Percentiles rank a stretch among this genome's conserved stretches.
phyloP scores from a whole-genome alignment of 2,329 filamentous ascomycete genomes.

The Epichloe baconii region DNA sequence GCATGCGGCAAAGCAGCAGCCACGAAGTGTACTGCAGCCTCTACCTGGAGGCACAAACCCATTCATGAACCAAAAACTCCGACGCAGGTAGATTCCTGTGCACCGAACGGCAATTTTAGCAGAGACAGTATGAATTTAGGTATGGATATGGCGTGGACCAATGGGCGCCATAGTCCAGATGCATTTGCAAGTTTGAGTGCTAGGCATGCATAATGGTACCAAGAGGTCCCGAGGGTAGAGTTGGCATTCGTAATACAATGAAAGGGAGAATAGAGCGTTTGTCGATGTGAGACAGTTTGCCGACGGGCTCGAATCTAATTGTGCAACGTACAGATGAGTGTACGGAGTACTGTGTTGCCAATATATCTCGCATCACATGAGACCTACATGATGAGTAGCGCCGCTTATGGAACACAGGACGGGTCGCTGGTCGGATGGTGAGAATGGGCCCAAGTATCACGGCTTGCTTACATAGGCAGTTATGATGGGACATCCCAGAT shows the following conservation, averaged over 20 bases:
- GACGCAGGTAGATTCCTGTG: conserved; percentile 29
- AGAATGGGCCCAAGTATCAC: neutral
- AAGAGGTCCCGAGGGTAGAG: neutral
- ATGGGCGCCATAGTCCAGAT: conserved; percentile 65
- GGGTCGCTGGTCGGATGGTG: neutral
- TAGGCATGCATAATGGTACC: conserved; percentile 29
- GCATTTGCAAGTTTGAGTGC: conserved; percentile 67
- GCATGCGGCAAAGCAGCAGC: conserved; percentile 13
- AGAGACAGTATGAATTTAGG: conserved; percentile 60
- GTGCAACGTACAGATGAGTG: no score
- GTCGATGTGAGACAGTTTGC: neutral
- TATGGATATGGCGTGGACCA: conserved; percentile 50
- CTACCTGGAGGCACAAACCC: conserved; percentile 42
- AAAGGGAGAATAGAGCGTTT: neutral
- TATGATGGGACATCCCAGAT: no score
- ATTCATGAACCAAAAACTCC: conserved; percentile 29
- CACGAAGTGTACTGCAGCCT: conserved; percentile 20
- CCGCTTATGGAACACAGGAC: neutral
- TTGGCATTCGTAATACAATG: neutral
- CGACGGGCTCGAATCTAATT: neutral
- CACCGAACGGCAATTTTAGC: conserved; percentile 28
- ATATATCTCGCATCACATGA: neutral
- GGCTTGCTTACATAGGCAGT: no score
- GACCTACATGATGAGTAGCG: neutral
- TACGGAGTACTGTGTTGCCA: neutral